These are phyloP conservation scores for Metschnikowia cerradonensis DNA, from an alignment of 805 yeast genomes.

Conservation along the genomic window DNA sequence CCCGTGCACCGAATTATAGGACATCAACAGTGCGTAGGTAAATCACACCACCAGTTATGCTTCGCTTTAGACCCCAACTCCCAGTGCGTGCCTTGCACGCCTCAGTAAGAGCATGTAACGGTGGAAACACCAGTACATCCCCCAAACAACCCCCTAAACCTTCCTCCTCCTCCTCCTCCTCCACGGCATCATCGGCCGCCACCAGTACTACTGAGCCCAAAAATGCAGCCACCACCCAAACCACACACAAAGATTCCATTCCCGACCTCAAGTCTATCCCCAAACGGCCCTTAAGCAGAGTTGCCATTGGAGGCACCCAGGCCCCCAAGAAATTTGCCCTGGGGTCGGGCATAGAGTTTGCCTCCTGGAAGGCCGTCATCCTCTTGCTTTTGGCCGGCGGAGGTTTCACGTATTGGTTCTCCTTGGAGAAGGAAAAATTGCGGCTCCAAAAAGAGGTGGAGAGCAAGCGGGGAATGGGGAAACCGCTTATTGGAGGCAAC, in stretches of 20 bases:
- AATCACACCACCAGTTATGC: not conserved
- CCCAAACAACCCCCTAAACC: not conserved
- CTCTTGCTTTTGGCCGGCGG: constrained; percentile 68
- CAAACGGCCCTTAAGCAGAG: constrained; percentile 70
- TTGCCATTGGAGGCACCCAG: constrained; percentile 64
- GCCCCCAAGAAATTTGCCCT: constrained; percentile 34
- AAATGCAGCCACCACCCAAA: not conserved
- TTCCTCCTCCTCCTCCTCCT: not conserved
- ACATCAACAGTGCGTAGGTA: too few species aligned
- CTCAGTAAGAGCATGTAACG: not conserved
- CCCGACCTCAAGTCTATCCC: constrained; percentile 5
- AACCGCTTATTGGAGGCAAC: constrained; percentile 90
- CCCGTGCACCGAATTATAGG: not conserved
- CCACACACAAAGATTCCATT: not conserved
- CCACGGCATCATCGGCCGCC: not conserved
- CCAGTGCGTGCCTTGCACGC: not conserved
- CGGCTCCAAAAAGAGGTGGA: constrained; percentile 76
- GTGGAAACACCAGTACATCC: not conserved
- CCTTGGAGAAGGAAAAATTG: constrained; percentile 70
- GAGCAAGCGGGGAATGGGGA: constrained; percentile 82
- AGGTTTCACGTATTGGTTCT: constrained; percentile 65
- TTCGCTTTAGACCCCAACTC: not conserved
- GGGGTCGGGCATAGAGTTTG: constrained; percentile 56
- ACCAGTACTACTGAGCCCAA: not conserved
- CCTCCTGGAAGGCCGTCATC: constrained; percentile 80